Conservation (phyloP, 805 yeast genomes). For the Hanseniaspora pseudoguilliermondii region DNA sequence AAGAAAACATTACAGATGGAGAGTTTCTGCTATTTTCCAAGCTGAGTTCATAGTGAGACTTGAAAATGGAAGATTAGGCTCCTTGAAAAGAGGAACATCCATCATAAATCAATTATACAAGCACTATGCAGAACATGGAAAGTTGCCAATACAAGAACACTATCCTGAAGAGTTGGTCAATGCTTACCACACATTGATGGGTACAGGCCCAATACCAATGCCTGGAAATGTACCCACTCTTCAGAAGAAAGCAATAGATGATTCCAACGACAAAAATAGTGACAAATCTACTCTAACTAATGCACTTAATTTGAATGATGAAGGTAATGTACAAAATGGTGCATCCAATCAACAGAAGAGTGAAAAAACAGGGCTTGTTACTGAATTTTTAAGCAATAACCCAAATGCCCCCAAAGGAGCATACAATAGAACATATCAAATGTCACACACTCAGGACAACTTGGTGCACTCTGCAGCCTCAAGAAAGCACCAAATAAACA, state of each 20-base stretch:
- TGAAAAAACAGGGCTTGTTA: not conserved
- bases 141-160: conserved; percentile 30
- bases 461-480: conserved; percentile 1
- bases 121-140: conserved; percentile 42
- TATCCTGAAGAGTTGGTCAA: conserved; percentile 20
- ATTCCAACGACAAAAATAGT: not conserved
- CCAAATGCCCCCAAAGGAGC: not conserved
- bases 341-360: not conserved
- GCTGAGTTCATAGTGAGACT: conserved; percentile 75
- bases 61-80: conserved; percentile 59
- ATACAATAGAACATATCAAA: not conserved
- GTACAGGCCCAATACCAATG: not conserved
- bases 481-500: conserved; percentile 8
- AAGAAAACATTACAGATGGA: conserved; percentile 99
- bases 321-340: not conserved
- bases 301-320: too few species aligned
- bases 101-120: conserved; percentile 69
- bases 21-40: conserved; percentile 71
- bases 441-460: conserved; percentile 1
- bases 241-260: conserved; percentile 3
- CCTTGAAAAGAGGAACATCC: conserved; percentile 65
- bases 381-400: not conserved
- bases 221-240: conserved; percentile 2
- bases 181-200: conserved; percentile 14
- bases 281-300: not conserved